Base-by-base conservation (phyloP, 208 protist genomes). In the Wallacemonas sp. region DNA sequence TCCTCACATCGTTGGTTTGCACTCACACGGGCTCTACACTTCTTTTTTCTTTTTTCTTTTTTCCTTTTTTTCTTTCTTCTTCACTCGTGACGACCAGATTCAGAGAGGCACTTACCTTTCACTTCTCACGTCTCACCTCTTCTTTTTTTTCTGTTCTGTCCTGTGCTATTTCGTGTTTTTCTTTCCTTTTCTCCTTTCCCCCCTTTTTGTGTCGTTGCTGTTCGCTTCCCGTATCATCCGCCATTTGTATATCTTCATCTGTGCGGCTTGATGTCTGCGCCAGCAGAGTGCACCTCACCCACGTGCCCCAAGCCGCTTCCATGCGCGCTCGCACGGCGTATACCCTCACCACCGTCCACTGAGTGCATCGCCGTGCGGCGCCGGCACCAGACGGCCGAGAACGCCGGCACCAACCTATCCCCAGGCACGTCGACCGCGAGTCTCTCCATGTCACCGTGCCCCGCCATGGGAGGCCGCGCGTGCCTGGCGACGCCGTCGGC, bases 21-120 rank as follows among this genome's bases (percentile, higher is more conserved):
- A n/a, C n/a, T n/a, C n/a, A n/a, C n/a, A n/a, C n/a, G n/a, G n/a
- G n/a, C n/a, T n/a, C n/a, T n/a, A n/a, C n/a, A n/a, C n/a, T 47
- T 47, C 19, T 47, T 6, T 41, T 41, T 41, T 41, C 44, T 49
- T 49, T 49, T 23, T 33, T n/a, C n/a, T 61, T 64, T 58, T 36
- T 41, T 64, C 32, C 26, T 65, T 60, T 48, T 70, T 46, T 74
- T 58, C 33, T 67, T 30, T 60, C 36, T 49, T 68, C 17, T 60
- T 23, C 23, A 16, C 55, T 43, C 33, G 26, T 65, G 17, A 17
- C 36, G 36, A 14, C n/a, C n/a, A n/a, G n/a, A n/a, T n/a, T n/a
- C n/a, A n/a, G n/a, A n/a, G n/a, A n/a, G n/a, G n/a, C n/a, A n/a
- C n/a, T n/a, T n/a, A n/a, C n/a, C n/a, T n/a, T 41, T 23, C 16